Evolutionary conservation across 495 filamentous ascomycete genomes (phyloP), one percentile per base, ranked within the genome.

Genomic region (Lophium mytilinum): DNA sequence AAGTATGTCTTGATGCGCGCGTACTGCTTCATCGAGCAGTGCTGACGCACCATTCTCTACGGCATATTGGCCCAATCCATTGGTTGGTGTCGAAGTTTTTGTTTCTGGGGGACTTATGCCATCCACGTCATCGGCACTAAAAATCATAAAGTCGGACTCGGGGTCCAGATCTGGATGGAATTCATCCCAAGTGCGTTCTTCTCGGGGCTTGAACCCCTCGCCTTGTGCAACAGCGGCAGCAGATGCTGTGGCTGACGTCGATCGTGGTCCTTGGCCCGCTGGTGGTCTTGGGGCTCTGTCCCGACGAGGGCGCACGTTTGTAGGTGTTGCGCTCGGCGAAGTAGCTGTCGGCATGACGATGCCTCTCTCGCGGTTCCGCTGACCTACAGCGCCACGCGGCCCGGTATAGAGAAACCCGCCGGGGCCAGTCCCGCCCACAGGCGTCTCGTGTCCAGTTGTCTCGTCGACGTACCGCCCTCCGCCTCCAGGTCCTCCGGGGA

Each of bases 161-260:
- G 95, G 87, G 69, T 97, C 91, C 36, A 99, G 79, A 63, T 96
- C 86, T 11, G 87, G 90, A 69, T 99, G 93, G 53, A 96, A 97
- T 71, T 97, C 94, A 65, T 94, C 89, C 87, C 91, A 99, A 12
- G 88, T 87, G 53, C 91, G 84, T 71, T 99, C 93, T 70, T 99
- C 93, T 55, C 93, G 79, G 3, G 93, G 93, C 68, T 99, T 97
- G 72, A 96, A 96, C 14, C 90, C 90, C 73, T 96, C 92, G 58
- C 85, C 90, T 61, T 92, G 87, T 48, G 89, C 89, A 21, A 89
- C 80, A 21, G 89, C 89, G 37, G 88, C 86, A 4, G 87, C 86
- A 17, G 88, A 88, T 9, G 89, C 88, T 21, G 90, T 89, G 18
- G 90, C 89, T 15, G 88, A 91, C 62, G 82, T 87, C 56, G 85